These are phyloP conservation scores for Sungouiozyma intestinalis DNA, from an alignment of 805 yeast species.

Conservation along the genomic window DNA sequence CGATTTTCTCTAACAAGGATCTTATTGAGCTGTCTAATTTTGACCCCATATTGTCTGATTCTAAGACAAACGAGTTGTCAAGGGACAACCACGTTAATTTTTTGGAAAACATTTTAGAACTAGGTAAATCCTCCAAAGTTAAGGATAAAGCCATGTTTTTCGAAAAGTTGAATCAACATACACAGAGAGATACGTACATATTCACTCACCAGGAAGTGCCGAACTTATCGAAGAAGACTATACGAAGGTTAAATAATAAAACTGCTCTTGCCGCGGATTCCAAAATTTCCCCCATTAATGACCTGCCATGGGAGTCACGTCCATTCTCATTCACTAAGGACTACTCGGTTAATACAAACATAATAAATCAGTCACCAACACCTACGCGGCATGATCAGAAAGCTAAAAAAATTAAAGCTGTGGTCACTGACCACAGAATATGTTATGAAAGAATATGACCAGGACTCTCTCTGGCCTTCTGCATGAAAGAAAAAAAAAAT, in stretches of 20 bases:
- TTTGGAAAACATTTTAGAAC: conserved; percentile 11
- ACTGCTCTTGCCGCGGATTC: neutral
- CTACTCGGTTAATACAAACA: no score
- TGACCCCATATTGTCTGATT: neutral
- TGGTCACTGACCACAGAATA: conserved; percentile 16
- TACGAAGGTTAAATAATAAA: neutral
- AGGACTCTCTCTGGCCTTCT: no score
- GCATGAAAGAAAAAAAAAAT: no score
- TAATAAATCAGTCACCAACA: neutral
- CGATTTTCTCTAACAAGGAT: conserved; percentile 13
- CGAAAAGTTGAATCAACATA: conserved; percentile 15
- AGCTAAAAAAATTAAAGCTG: neutral
- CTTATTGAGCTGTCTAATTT: neutral
- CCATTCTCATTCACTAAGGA: no score
- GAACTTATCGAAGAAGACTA: neutral
- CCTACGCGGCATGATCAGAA: neutral
- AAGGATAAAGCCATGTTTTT: conserved; percentile 25
- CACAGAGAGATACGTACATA: neutral
- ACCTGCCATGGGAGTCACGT: no score
- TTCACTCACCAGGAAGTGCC: neutral
- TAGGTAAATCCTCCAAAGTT: conserved; percentile 25
- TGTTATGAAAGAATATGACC: conserved; percentile 18
- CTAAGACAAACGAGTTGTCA: neutral
- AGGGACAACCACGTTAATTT: conserved; percentile 5
- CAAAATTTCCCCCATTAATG: neutral